Conservation (phyloP, 2,329 filamentous ascomycete genomes). For the Alternaria angustiovoidea region DNA sequence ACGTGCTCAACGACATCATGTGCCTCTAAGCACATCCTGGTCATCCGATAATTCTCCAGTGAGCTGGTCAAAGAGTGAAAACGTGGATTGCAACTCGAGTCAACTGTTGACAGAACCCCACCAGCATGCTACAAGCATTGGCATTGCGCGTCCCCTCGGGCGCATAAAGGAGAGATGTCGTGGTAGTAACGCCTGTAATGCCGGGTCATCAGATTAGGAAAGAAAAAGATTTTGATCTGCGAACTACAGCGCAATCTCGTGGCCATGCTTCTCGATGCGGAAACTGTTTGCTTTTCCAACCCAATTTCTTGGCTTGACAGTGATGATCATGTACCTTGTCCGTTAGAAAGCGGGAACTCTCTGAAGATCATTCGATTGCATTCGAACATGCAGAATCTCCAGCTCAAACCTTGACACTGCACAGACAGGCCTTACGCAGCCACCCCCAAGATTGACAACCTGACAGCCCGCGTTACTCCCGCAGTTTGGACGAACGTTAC, state of each 20-base stretch:
- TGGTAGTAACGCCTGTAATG: conserved; percentile 5
- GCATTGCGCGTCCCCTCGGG: conserved; percentile 9
- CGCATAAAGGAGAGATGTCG: conserved; percentile 18
- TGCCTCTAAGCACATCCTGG: conserved; percentile 8
- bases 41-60: conserved; percentile 1
- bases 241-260: conserved; percentile 13
- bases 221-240: conserved; percentile 14
- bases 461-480: conserved; percentile 21
- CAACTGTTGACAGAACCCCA: conserved; percentile 8
- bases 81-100: conserved; percentile 23
- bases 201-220: conserved; percentile 7
- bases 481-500: conserved; percentile 21
- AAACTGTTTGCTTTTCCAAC: conserved; percentile 5
- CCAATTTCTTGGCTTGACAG: conserved; percentile 6
- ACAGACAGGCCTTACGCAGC: conserved; percentile 13
- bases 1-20: conserved; percentile 11
- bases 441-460: conserved; percentile 11
- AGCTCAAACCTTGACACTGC: conserved; percentile 2
- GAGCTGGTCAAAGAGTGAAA: not conserved
- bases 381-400: conserved; percentile 12
- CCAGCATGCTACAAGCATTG: conserved; percentile 9
- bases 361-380: conserved; percentile 13
- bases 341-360: conserved; percentile 10
- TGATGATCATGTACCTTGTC: conserved; percentile 10
- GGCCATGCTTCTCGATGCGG: conserved; percentile 1